A percentile compares a stretch with the other conserved stretches of the same genome.
These are phyloP conservation scores for Suhomyces choctaworum DNA, from an alignment of 1,139 yeast genomes.

Conservation along the genomic window DNA sequence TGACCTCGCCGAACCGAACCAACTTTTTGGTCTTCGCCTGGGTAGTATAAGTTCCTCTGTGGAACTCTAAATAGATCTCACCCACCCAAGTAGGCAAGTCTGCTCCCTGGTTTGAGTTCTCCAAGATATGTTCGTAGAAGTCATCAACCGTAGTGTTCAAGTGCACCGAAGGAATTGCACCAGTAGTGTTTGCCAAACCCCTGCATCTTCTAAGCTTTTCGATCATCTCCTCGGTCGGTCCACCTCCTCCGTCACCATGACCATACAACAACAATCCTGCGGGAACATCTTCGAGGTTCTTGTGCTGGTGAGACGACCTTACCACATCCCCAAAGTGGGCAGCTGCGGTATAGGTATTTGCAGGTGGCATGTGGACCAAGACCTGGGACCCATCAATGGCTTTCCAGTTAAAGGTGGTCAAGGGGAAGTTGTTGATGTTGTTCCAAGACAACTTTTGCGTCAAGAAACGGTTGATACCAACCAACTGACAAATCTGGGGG, in stretches of 20 bases:
- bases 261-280: conserved; percentile 83
- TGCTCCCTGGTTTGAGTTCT: conserved; percentile 62
- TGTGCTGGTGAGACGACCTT: conserved; percentile 77
- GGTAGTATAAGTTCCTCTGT: conserved; percentile 94
- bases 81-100: conserved; percentile 87
- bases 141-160: conserved; percentile 77
- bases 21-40: conserved; percentile 83
- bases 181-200: conserved; percentile 79
- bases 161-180: conserved; percentile 78
- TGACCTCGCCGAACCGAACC: conserved; percentile 76
- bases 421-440: conserved; percentile 86
- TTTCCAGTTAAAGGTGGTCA: conserved; percentile 91
- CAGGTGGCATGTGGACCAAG: conserved; percentile 96
- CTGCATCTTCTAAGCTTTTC: conserved; percentile 90
- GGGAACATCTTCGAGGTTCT: conserved; percentile 77
- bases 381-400: conserved; percentile 93
- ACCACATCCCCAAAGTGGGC: conserved; percentile 92
- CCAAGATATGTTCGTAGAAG: conserved; percentile 68
- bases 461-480: conserved; percentile 79
- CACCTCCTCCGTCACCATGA: conserved; percentile 98
- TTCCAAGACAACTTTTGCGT: conserved; percentile 97
- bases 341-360: conserved; percentile 88
- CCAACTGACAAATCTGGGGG: conserved; percentile 86
- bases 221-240: conserved; percentile 90
- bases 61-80: conserved; percentile 91